Base-by-base conservation (phyloP, 148 eudicot species). In the Polygonum aviculare region DNA sequence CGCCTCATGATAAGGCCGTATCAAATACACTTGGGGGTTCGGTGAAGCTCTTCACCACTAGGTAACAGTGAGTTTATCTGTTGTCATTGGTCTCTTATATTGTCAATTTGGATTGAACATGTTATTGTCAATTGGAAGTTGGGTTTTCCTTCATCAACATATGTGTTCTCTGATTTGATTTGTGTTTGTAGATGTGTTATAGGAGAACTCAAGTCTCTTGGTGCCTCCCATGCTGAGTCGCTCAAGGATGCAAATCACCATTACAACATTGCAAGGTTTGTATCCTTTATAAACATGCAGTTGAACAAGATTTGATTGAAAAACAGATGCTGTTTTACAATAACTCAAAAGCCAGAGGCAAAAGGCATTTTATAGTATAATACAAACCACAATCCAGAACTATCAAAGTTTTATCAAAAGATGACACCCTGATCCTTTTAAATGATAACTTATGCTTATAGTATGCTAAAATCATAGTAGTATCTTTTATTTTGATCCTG, bases 41-140 rank as follows among this genome's bases (percentile, higher is more conserved):
- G 52, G 97, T 92, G 74, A 86, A 89, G 77, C 72, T 95, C 70
- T 95, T 95, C 80, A 95, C 94, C 51, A 87, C 96, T 71, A 85
- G 86, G 98, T 93, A 40, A 15, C 33, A 31, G 1, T 14, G 7
- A 19, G n/a, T 41, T 51, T 18, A 6, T 41, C 0, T 41, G 1
- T 41, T 4, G 12, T 67, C 18, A 11, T 12, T 16, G 35, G 16
- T 11, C 38, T 44, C 0, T 48, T 63, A 5, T 16, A 31, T 26
- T 26, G 31, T 26, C 31, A 26, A 26, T 26, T 3, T 10, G 0
- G 52, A 39, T 62, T 62, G 4, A 38, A 63, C 18, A 12, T 41
- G 0, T 5, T 41, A 7, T 41, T 41, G 6, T 41, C 45, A 1
- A 5, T 5, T 41, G 45, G 45, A 41, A 26, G 31, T 26, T 26